phyloP scores from a whole-genome alignment of 2,329 filamentous ascomycete genomes.

The Penicillium sp. region DNA sequence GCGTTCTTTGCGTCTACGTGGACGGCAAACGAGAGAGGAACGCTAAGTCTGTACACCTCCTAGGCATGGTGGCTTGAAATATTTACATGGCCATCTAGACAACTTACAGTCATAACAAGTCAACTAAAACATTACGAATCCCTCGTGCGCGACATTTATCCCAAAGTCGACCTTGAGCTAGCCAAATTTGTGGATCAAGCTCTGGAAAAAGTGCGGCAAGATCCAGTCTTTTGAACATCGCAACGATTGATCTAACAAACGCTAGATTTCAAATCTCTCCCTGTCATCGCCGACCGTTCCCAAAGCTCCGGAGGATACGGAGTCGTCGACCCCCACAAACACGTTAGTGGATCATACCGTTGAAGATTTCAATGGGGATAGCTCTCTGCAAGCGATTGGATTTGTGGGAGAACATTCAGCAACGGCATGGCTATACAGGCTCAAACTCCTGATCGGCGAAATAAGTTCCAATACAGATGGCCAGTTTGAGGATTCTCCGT shows the following conservation, averaged over 20 bases:
- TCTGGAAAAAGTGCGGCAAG: conserved; percentile 33
- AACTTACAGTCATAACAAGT: conserved; percentile 39
- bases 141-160: conserved; percentile 36
- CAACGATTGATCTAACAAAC: background rate
- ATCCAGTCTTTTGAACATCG: background rate
- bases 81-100: conserved; percentile 25
- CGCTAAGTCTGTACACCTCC: conserved; percentile 37
- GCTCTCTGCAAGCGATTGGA: conserved; percentile 38
- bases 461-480: conserved; percentile 19
- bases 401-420: conserved; percentile 49
- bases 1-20: conserved; percentile 43
- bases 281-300: background rate
- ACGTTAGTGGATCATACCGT: conserved; percentile 41
- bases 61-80: background rate
- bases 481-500: conserved; percentile 28
- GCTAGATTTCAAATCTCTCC: conserved; percentile 1
- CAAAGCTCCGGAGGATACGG: background rate
- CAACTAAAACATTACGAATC: conserved; percentile 40
- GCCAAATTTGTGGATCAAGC: conserved; percentile 36
- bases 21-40: conserved; percentile 47
- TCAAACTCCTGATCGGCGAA: conserved; percentile 37
- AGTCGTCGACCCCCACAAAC: conserved; percentile 25
- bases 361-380: conserved; percentile 45
- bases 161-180: conserved; percentile 33
- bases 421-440: conserved; percentile 44